Base-by-base conservation (phyloP, 495 filamentous ascomycete species). In the Saxispiralis lemnorum region DNA sequence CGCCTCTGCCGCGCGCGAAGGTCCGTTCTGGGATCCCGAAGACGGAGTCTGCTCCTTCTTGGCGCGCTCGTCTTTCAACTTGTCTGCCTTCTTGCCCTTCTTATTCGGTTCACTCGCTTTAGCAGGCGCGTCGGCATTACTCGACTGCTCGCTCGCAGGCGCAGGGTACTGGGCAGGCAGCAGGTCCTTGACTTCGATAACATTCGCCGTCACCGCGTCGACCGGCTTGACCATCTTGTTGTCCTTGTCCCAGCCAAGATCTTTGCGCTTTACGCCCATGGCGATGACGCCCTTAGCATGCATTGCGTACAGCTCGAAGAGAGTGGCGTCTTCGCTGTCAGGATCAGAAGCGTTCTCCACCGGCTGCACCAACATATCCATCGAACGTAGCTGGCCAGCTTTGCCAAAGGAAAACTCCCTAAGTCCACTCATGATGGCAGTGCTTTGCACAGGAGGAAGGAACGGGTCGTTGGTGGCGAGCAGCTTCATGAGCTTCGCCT, bases 291-390 rank as follows among this genome's bases (percentile, higher is more conserved):
- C 92, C 59, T 83, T 89, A 7, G 89, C 93, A 60, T 99, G 87
- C 78, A 93, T 92, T 16, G 83, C 81, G 60, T 96, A 99, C 7
- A 99, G 72, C 65, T 96, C 92, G 51, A 96, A 95, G 38, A 93
- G 56, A 2, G 66, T 57, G 14, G 68, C 74, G 16, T 79, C 73
- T 19, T 71, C 67, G 13, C 74, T 71, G 15, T 73, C 69, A 24
- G 62, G 63, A n/a, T 66, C 62, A 37, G 58, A 60, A n/a, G 65
- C 53, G 33, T 45, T 65, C 7, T 73, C 61, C 13, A 63, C 60
- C 0, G 74, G 70, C 38, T 68, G 70, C 43, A 77, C 73, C 16
- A 95, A 67, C 52, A 96, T 80, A 52, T 88, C 84, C 47, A 99
- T 53, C 59, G 89, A 96, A 55, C 89, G 75, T 32, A 99, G 67